Base-by-base conservation (phyloP, 345 rosid species). In the Eucalyptus pumila region DNA sequence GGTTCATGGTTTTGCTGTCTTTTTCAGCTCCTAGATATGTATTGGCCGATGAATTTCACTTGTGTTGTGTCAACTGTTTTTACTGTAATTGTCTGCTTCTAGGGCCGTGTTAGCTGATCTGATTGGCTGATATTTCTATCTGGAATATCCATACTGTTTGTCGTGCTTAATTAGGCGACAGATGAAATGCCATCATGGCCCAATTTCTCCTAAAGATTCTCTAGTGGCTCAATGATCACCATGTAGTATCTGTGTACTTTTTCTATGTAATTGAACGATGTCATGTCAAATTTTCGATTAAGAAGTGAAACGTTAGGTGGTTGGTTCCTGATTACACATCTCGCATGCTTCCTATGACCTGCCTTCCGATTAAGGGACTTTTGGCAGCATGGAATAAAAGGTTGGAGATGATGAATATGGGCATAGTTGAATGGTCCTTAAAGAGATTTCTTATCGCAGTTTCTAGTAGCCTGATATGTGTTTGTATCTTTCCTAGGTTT, bases 401-500 rank as follows among this genome's bases (percentile, higher is more conserved):
- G 8, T 72, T 34, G 81, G 23, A 37, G 14, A 37, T 72, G 45
- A 34, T 0, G 8, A 9, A 34, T 37, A 11, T 1, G 0, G 23
- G 81, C 81, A 37, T 72, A 19, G 27, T 37, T 11, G 27, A 37
- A 37, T 37, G 83, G 45, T 19, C 83, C 45, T 37, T 3, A 10
- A 37, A 72, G 44, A 72, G 83, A 72, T 72, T 34, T 37, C 45
- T 72, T 37, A 21, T 72, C 45, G 2, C 27, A 72, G 27, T 72
- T 37, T 72, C 44, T 5, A 42, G 30, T 50, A 23, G 24, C 54
- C 87, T 86, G 8, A 89, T 62, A 13, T 60, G 8, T 65, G 85
- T 50, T 50, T 89, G 85, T 49, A 37, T 50, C 32, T 58, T 85
- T 90, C 40, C 44, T 92, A 96, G 99, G 94, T 95, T 98, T 89